Evolutionary conservation across 2,329 filamentous ascomycete genomes (phyloP), one percentile per base, ranked within the genome.

Genomic region (Fusarium pseudocircinatum): DNA sequence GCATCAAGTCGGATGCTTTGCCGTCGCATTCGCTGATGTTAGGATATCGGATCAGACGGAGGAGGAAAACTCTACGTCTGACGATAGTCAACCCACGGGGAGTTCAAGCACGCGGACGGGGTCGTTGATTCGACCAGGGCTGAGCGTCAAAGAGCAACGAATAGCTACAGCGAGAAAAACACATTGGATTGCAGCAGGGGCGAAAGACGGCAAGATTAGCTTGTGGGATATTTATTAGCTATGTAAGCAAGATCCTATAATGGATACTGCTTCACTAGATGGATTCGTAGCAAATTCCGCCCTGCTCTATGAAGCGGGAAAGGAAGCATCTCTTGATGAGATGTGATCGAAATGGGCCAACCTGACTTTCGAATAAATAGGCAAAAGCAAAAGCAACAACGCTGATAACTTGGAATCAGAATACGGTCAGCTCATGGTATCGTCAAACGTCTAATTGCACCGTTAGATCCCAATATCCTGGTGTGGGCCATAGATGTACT

Each of bases 171-270:
- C 92, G 16, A 91, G 89, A 77, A 85, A 85, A 57, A 92, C 92
- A 30, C 96, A 98, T 81, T 98, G 96, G 95, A 81, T 98, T 58
- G 96, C 93, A 24, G 94, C 91, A 2, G 96, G 96, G 4, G 93
- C 94, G 62, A 99, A 98, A 81, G 96, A 98, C 84, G 96, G 96
- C 24, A 97, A 97, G 81, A 90, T 98, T 71, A 97, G 94, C 79
- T 84, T 99, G 75, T 99, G 96, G 96, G 94, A 98, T 84, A 91
- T 98, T 66, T 99, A 96, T 81, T 95, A 78, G 84, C 34, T 43
- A 50, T 63, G 42, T 54, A 18, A n/a, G 32, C 7, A 30, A 30
- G 11, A 15, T 43, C 9, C 15, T n/a, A 24, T 15, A 40, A n/a
- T 8, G n/a, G 26, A 47, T 20, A 39, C 34, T 6, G 4, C 28